Percentiles rank a stretch among this genome's conserved stretches.
Conservation (phyloP, 345 rosid species). For the Citrus cavaleriei region DNA sequence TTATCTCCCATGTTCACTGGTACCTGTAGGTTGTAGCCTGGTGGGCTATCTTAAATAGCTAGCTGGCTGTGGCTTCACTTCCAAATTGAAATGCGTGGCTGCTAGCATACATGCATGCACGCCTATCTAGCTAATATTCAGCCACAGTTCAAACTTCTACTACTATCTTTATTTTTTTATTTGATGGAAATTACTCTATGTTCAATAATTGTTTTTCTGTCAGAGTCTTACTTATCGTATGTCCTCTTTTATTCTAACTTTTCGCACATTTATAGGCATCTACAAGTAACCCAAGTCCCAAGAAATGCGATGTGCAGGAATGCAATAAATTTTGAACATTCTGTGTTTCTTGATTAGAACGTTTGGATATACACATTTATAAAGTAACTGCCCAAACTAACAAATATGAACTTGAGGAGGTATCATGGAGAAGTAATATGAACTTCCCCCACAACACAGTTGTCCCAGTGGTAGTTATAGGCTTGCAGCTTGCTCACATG, state of each 20-base stretch:
- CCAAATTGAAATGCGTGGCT: conserved; percentile 33
- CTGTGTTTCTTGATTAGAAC: neutral
- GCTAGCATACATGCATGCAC: conserved; percentile 30
- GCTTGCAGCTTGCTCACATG: conserved; percentile 18
- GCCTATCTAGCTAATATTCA: neutral
- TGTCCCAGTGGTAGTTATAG: conserved; percentile 1
- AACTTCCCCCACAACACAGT: neutral
- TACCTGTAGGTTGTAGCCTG: neutral
- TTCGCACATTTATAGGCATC: neutral
- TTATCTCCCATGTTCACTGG: conserved; percentile 11
- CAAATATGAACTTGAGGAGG: neutral
- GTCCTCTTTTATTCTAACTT: neutral
- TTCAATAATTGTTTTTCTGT: too few species aligned
- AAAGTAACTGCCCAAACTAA: conserved; percentile 16
- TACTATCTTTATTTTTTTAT: neutral
- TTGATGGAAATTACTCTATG: too few species aligned
- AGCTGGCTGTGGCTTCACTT: conserved; percentile 5
- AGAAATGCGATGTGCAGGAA: neutral
- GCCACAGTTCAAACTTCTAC: neutral
- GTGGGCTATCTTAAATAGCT: conserved; percentile 1
- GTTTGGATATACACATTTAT: neutral
- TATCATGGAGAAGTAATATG: too few species aligned
- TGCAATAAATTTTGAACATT: neutral
- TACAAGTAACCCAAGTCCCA: neutral
- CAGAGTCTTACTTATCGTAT: too few species aligned